Evolutionary conservation across 129 eudicot species (phyloP), one percentile per base, ranked within the genome.

Genomic region (Silybum marianum): DNA sequence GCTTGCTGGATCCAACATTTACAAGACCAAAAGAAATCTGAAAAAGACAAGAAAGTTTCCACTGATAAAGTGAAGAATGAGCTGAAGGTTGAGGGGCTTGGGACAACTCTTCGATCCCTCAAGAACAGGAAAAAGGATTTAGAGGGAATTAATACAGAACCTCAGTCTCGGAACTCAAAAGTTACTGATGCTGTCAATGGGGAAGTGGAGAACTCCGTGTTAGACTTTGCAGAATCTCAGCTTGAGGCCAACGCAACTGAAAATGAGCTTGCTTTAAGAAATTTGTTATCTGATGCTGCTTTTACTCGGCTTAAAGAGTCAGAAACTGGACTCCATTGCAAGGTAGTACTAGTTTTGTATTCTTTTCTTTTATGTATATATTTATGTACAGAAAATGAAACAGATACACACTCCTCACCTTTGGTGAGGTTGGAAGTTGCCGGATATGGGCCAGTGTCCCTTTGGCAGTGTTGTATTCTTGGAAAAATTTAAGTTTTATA

Each of bases 1-100:
- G 99, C 98, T 60, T 96, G 99, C 83, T 96, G 99, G 99, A 91
- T 96, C 83, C 99, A 96, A 74, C 99, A 96, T 89, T 89, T 96
- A 80, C 99, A 93, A 85, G 99, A 96, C 82, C 98, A 96, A 88
- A 91, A 91, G 83, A 96, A 91, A 83, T 65, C 93, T 60, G 99
- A 96, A 73, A 96, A 96, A 30, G 99, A 96, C 30, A 96, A 96
- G 90, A 96, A 93, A 82, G 82, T 82, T 69, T 76, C 99, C 42
- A 66, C 34, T 81, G 95, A 93, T 79, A 96, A 96, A 76, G 83
- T 81, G 48, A 96, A 96, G 74, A 89, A 90, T 69, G 99, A 93
- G 84, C 85, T 91, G 92, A 96, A 91, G 88, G 99, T 96, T 67
- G 97, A 96, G 88, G 99, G 99, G 77, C 96, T 96, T 19, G 98